Evolutionary conservation across 441 rosid genomes (phyloP).

Genomic region (Oxalis stricta): DNA sequence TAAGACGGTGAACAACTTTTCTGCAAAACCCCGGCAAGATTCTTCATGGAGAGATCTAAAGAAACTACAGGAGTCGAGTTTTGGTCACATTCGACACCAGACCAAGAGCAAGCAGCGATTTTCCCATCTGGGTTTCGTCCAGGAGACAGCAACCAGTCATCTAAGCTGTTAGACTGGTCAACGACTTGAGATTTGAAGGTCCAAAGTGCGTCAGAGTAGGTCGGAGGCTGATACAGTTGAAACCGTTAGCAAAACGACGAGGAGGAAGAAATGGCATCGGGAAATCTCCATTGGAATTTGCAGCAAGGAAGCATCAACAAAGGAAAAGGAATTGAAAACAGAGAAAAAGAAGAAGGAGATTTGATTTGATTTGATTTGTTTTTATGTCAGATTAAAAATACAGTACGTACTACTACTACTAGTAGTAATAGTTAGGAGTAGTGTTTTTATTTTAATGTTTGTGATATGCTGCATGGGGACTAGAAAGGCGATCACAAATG

Average conservation of each 20-base stretch:
- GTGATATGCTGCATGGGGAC: no score
- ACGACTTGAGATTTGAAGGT: conserved; percentile 53
- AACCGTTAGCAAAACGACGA: conserved; percentile 13
- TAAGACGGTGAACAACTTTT: conserved; percentile 34
- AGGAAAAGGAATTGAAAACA: conserved; percentile 1
- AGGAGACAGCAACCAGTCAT: conserved; percentile 51
- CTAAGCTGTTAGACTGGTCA: conserved; percentile 26
- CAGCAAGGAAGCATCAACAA: conserved; percentile 10
- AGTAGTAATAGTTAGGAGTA: no score
- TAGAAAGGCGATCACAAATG: no score
- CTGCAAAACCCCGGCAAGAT: conserved; percentile 49
- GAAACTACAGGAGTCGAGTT: conserved; percentile 39
- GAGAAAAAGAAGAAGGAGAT: not conserved
- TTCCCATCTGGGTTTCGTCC: conserved; percentile 16
- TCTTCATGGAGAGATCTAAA: conserved; percentile 48
- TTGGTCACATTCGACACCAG: conserved; percentile 57
- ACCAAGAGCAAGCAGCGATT: conserved; percentile 72
- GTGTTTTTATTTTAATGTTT: no score
- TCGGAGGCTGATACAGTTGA: conserved; percentile 24
- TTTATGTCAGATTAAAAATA: conserved; percentile 7
- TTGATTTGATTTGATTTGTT: no score
- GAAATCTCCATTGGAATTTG: conserved; percentile 46
- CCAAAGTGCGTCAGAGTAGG: conserved; percentile 51
- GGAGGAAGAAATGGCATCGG: conserved; percentile 16
- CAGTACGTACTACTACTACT: no score